Base-by-base conservation (phyloP, 2,329 filamentous ascomycete genomes). In the Exutisphaerella laricina region DNA sequence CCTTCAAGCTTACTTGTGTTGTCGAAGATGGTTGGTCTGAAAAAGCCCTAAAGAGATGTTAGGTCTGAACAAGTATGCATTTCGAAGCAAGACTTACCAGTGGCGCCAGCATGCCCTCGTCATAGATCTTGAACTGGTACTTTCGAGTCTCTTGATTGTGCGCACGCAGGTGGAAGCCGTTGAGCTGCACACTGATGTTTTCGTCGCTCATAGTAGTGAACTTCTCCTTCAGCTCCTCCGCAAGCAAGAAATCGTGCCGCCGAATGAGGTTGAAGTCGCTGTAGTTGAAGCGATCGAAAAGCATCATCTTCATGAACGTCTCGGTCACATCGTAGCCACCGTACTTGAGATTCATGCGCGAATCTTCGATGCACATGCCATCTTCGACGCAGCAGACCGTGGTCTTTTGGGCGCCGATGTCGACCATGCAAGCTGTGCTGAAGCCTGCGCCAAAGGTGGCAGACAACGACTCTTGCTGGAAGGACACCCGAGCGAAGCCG, bases 301-400 rank as follows among this genome's bases (percentile, higher is more conserved):
- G 78, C 84, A 97, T 88, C 90, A 97, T 97, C 68, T 92, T 95
- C 63, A 95, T 77, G 58, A 98, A 96, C 0, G 87, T 85, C 57
- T 95, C 88, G 0, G 92, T 97, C 26, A 97, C 85, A 64, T 98
- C 92, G 57, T 78, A 82, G 1, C 92, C 92, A 38, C 92, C 92
- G 58, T 84, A 94, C 64, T 98, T 97, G 52, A 98, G 70, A 63
- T 97, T 97, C 61, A 98, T 79, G 12, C 92, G 80, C 12, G 92
- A 98, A 61, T 96, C 90, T 51, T 97, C 92, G 18, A 95, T 78
- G 59, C 87, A 88, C 67, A 98, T 84, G 2, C 92, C 92, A 64
- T 98, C 92, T 58, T 98, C 92, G 8, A 98, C 89, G 55, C 92
- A 98, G 49, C 89, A 90, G 22, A 98, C 85, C 0, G 92, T 94